Conservation (phyloP, 208 protist species). For the Strigomonas culicis region DNA sequence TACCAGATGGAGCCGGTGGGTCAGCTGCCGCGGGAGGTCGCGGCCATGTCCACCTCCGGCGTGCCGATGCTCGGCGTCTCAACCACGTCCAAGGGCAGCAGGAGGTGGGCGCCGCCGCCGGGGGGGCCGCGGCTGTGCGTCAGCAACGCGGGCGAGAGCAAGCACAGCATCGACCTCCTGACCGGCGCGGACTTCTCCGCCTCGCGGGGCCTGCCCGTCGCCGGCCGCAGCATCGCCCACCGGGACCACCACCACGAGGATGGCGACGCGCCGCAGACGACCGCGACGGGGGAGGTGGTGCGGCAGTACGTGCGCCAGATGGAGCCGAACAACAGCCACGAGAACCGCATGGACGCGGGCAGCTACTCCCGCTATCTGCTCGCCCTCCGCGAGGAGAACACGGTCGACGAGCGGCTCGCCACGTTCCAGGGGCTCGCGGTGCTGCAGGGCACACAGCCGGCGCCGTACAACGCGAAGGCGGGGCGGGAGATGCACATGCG, state of each 20-base stretch:
- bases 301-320: not conserved
- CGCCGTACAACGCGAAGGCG: conserved; percentile 9
- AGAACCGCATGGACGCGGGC: conserved; percentile 66
- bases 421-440: conserved; percentile 41
- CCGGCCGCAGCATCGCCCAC: too few species aligned
- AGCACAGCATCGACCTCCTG: not conserved
- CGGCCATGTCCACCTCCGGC: not conserved
- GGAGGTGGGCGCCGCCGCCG: not conserved
- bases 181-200: too few species aligned
- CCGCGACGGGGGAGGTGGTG: not conserved
- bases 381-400: conserved; percentile 25
- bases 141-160: not conserved
- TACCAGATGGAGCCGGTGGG: not conserved
- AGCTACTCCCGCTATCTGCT: conserved; percentile 72
- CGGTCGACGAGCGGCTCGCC: conserved; percentile 16
- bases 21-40: not conserved
- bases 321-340: conserved; percentile 63
- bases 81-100: not conserved
- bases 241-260: too few species aligned
- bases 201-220: too few species aligned
- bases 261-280: too few species aligned
- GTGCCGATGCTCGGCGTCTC: not conserved
- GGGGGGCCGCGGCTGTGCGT: too few species aligned
- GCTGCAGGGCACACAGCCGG: conserved; percentile 34
- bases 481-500: conserved; percentile 8